Conservation (phyloP, 805 yeast genomes). For the Cephaloascus albidus region DNA sequence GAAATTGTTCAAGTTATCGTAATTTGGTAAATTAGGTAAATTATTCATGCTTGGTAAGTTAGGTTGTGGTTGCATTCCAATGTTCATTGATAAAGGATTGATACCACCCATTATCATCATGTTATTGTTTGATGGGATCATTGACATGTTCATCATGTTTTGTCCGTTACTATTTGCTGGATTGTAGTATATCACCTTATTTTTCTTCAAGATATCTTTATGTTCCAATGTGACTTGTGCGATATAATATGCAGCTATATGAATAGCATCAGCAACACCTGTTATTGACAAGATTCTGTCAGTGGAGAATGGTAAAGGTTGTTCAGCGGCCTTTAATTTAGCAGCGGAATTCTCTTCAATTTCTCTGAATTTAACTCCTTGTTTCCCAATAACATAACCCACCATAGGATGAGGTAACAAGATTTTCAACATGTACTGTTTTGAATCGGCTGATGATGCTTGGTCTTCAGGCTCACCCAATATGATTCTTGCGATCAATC, state of each 20-base stretch:
- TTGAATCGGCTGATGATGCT: conserved; percentile 47
- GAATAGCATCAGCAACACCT: conserved; percentile 84
- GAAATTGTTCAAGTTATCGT: conserved; percentile 8
- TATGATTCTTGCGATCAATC: conserved; percentile 58
- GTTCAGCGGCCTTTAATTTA: conserved; percentile 61
- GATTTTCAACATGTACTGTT: conserved; percentile 46
- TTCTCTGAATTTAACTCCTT: conserved; percentile 65
- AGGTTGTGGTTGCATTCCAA: conserved; percentile 6
- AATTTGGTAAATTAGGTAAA: conserved; percentile 2
- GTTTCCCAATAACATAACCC: conserved; percentile 76
- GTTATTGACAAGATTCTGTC: conserved; percentile 62
- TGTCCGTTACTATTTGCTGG: conserved; percentile 32
- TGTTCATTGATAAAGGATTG: conserved; percentile 10
- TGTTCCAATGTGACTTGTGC: conserved; percentile 61
- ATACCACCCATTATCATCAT: conserved; percentile 13
- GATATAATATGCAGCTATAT: conserved; percentile 70
- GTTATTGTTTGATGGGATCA: conserved; percentile 10
- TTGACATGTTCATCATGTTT: conserved; percentile 12
- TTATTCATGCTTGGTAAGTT: too few relatives aligned
- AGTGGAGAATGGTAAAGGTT: conserved; percentile 63
- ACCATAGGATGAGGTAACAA: conserved; percentile 72
- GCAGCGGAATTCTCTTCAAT: conserved; percentile 81
- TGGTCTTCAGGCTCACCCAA: conserved; percentile 57
- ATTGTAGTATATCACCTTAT: conserved; percentile 49
- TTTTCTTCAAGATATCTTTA: conserved; percentile 38